phyloP scores from a whole-genome alignment of 2,329 filamentous ascomycete genomes.

The Trichophyton simii region DNA sequence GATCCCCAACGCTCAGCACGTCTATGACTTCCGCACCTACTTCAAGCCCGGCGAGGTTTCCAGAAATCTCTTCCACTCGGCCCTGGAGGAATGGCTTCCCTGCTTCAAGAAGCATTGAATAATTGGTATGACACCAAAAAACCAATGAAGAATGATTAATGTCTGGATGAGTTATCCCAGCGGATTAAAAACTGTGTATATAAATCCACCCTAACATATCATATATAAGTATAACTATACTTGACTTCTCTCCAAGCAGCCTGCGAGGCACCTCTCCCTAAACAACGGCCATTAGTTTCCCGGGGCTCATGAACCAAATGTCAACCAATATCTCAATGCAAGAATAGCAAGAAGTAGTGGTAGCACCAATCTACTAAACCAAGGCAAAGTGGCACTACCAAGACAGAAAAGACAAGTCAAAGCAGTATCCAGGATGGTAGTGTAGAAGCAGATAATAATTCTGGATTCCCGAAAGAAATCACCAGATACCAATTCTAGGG shows the following conservation, averaged over 20 bases:
- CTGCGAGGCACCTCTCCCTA: too few relatives aligned
- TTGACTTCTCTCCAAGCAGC: too few relatives aligned
- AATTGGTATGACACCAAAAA: neutral
- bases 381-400: too few relatives aligned
- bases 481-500: neutral
- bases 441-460: neutral
- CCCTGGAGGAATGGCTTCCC: constrained; percentile 36
- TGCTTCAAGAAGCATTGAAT: constrained; percentile 26
- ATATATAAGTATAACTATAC: neutral
- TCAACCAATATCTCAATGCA: neutral
- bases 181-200: neutral
- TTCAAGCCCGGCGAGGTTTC: constrained; percentile 24
- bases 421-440: too few relatives aligned
- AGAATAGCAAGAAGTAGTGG: neutral
- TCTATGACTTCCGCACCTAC: constrained; percentile 34
- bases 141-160: neutral
- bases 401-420: too few relatives aligned
- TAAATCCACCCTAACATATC: neutral
- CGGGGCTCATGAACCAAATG: too few relatives aligned
- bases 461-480: neutral
- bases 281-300: too few relatives aligned
- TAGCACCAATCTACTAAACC: neutral
- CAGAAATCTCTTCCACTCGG: constrained; percentile 28
- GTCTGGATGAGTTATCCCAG: neutral
- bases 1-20: constrained; percentile 36